Percentiles rank a stretch among this genome's conserved stretches.
Evolutionary conservation across 345 rosid species (phyloP).

Genomic region (Toxicodendron radicans): DNA sequence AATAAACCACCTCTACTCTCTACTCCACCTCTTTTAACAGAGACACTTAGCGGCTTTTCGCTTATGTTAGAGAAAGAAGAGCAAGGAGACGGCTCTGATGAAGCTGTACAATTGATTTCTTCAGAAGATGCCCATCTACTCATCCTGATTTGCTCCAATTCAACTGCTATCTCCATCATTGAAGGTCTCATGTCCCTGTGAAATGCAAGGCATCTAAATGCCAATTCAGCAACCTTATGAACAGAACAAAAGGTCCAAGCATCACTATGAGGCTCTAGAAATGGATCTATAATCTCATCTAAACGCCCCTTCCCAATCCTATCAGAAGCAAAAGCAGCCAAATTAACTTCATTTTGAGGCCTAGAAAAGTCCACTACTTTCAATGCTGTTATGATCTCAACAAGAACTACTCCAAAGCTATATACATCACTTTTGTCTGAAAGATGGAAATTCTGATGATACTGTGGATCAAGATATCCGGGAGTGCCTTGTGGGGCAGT

Average conservation of each 20-base stretch:
- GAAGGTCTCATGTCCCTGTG: constrained; percentile 68
- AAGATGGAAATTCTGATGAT: constrained; percentile 80
- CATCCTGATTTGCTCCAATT: constrained; percentile 45
- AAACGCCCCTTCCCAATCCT: constrained; percentile 53
- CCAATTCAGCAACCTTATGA: constrained; percentile 59
- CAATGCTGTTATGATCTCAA: constrained; percentile 60
- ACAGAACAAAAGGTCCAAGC: constrained; percentile 46
- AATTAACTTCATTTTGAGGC: constrained; percentile 53
- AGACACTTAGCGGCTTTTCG: constrained; percentile 31
- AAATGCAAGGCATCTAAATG: constrained; percentile 74
- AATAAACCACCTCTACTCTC: constrained; percentile 16
- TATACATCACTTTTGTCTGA: constrained; percentile 89
- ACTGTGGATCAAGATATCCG: constrained; percentile 85
- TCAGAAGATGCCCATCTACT: constrained; percentile 26
- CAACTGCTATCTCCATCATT: constrained; percentile 59
- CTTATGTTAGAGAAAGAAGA: constrained; percentile 33
- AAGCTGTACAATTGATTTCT: constrained; percentile 24
- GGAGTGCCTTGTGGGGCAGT: constrained; percentile 97
- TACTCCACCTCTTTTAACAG: constrained; percentile 13
- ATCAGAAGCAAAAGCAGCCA: constrained; percentile 58
- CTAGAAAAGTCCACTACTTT: constrained; percentile 67
- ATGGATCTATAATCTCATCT: constrained; percentile 61
- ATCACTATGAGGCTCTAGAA: constrained; percentile 35
- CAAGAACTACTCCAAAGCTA: constrained; percentile 73
- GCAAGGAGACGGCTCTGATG: constrained; percentile 21